Evolutionary conservation across 306 rosid species (phyloP).

Genomic region (Cyamopsis tetragonoloba): DNA sequence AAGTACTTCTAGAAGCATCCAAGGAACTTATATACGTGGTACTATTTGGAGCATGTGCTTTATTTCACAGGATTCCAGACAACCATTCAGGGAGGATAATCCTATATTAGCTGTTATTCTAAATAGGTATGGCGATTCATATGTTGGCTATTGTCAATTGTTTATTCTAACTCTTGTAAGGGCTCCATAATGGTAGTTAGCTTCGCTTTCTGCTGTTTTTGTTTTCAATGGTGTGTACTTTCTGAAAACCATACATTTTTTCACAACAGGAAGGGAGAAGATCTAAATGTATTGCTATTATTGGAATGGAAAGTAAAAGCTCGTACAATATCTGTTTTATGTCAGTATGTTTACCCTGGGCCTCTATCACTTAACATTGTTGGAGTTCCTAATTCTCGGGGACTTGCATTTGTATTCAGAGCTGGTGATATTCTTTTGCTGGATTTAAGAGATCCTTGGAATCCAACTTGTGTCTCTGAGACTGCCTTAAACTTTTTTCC

Average conservation of each 20-base stretch:
- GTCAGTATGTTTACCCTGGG: conserved; percentile 65
- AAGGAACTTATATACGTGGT: conserved; percentile 50
- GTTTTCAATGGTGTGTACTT: conserved; percentile 16
- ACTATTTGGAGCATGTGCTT: conserved; percentile 97
- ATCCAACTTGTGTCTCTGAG: conserved; percentile 61
- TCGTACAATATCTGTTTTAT: conserved; percentile 41
- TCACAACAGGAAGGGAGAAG: conserved; percentile 57
- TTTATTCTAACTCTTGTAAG: conserved; percentile 21
- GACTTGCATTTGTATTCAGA: conserved; percentile 80
- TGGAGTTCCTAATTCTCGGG: conserved; percentile 78
- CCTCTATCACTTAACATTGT: conserved; percentile 71
- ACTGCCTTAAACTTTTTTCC: conserved; percentile 63
- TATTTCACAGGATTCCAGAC: conserved; percentile 60
- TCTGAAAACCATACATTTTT: conserved; percentile 1
- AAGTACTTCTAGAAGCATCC: conserved; percentile 42
- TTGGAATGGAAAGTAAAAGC: conserved; percentile 80
- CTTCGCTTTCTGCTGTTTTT: conserved; percentile 21
- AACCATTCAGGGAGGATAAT: conserved; percentile 53
- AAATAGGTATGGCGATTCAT: conserved; percentile 54
- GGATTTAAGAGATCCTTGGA: conserved; percentile 76
- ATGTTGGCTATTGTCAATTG: conserved; percentile 1
- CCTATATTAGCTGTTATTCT: conserved; percentile 83
- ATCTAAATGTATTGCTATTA: conserved; percentile 62
- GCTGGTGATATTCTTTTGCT: conserved; percentile 83
- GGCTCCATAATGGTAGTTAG: conserved; percentile 22